Base-by-base conservation (phyloP, 75 land plant genomes). In the Picea sitchensis region DNA sequence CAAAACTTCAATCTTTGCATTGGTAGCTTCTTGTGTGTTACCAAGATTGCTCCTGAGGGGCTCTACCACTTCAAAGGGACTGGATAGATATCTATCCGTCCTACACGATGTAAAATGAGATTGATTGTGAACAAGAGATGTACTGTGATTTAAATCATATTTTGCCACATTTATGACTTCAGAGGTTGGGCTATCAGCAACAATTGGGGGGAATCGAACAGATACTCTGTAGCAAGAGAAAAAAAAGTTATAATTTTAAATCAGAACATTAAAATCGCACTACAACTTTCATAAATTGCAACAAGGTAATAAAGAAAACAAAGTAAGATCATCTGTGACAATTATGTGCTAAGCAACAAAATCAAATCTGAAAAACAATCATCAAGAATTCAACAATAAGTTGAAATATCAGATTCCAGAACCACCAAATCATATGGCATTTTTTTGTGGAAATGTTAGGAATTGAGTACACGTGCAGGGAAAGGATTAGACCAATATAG, bases 31-130 rank as follows among this genome's bases (percentile, higher is more conserved):
- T 20, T 71, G 74, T 58, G 21, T 38, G 15, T 21, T 32, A 75
- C 59, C 36, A 14, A 75, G 59, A 58, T 58, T 75, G 59, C 20
- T 26, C 56, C 76, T 75, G 58, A 75, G 59, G 12, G 76, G 34
- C 20, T 56, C 34, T 4, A 75, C 76, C 34, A 75, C 76, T 58
- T 75, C 76, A 56, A 58, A 75, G 31, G 76, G 76, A 75, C 76
- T 75, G 14, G 76, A 75, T 13, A 75, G 30, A 75, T 75, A 58
- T 31, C 36, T 20, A 54, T 54, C 76, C 13, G 36, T 75, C 59
- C 59, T 58, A 57, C 51, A 44, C 2, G 34, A 38, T 20, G 23
- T 44, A 71, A 71, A 32, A 71, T 71, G 51, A 20, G 51, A 44
- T 18, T 44, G 74, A 36, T 47, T 71, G 13, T 71, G 54, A 71